Evolutionary conservation across 2,329 filamentous ascomycete genomes (phyloP).

Genomic region (Teratosphaeria nubilosa): DNA sequence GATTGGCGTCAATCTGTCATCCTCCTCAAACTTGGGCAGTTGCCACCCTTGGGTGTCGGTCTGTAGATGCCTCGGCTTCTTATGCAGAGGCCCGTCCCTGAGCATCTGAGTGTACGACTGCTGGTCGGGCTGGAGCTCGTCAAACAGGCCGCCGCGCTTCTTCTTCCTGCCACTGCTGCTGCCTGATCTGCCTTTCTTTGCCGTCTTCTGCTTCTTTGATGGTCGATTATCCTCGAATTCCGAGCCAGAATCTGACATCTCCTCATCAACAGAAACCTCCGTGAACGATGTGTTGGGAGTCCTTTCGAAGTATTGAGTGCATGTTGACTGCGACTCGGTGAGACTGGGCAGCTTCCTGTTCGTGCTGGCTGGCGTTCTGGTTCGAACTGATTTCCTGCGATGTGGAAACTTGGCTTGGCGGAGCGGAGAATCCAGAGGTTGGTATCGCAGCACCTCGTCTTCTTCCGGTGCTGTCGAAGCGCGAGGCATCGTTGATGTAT

Average conservation of each 20-base stretch:
- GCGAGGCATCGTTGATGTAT: background rate
- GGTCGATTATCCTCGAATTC: background rate
- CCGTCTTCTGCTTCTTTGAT: constrained; percentile 2
- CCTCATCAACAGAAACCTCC: background rate
- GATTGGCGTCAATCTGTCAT: constrained; percentile 1
- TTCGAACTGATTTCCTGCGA: background rate
- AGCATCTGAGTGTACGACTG: constrained; percentile 4
- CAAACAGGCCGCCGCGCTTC: constrained; percentile 1
- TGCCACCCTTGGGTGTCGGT: background rate
- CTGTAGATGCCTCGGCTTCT: background rate
- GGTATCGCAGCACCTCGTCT: background rate
- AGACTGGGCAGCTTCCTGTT: background rate
- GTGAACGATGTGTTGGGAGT: background rate
- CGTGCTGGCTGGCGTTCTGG: background rate
- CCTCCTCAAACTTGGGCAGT: background rate
- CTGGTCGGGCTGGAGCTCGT: constrained; percentile 2
- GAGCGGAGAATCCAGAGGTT: background rate
- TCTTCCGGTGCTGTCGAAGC: background rate
- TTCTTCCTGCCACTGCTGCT: constrained; percentile 3
- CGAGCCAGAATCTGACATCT: background rate
- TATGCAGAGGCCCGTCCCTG: background rate
- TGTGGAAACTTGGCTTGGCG: background rate
- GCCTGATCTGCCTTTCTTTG: constrained; percentile 1
- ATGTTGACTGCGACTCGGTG: constrained; percentile 3
- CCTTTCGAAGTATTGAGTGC: constrained; percentile 1